Evolutionary conservation across 768 basidiomycete genomes (phyloP), one percentile per base, ranked within the genome.

Genomic region (Suillus lakei): DNA sequence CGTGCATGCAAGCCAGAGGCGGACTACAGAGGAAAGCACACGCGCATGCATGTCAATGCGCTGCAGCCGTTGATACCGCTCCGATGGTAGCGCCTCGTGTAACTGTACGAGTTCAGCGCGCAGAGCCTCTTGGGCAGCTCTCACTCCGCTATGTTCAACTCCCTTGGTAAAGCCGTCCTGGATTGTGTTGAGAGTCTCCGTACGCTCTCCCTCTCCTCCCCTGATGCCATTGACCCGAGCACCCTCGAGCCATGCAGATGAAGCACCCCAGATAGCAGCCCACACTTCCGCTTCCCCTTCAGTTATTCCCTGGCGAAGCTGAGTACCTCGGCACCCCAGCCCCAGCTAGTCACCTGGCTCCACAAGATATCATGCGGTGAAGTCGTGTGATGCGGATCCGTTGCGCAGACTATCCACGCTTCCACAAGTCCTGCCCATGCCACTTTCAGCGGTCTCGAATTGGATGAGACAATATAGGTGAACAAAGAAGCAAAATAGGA

Each of bases 331-430:
- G 82, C 81, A 21, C 79, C 82, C 92, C 95, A 97, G 0, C 83
- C 87, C 88, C 91, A 92, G 3, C 86, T 88, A n/a, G 81, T 77
- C 12, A 97, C 81, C 71, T 95, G 93, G 63, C 90, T 93, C 96
- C 97, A 99, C 10, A 91, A 77, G 58, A 98, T 88, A 61, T 93
- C 94, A 76, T 99, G 97, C 9, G 82, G 83, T 0, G 95, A 95
- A 3, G 88, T 91, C 8, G 95, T 96, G 62, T 84, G 82, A 73
- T 99, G 97, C 7, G 97, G 96, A 71, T 99, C 92, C n/a, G 87
- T 85, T 0, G 95, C 94, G 69, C 93, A 96, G 4, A 86, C 81
- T 7, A 82, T 90, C 96, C 95, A 98, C 0, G 83, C 79, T 65
- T 86, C 85, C 3, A 94, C 68, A 10, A 95, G 77, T 12, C 79